These are phyloP conservation scores for Pseudogymnoascus sp. DNA, from an alignment of 2,329 filamentous ascomycete genomes.

Conservation along the genomic window DNA sequence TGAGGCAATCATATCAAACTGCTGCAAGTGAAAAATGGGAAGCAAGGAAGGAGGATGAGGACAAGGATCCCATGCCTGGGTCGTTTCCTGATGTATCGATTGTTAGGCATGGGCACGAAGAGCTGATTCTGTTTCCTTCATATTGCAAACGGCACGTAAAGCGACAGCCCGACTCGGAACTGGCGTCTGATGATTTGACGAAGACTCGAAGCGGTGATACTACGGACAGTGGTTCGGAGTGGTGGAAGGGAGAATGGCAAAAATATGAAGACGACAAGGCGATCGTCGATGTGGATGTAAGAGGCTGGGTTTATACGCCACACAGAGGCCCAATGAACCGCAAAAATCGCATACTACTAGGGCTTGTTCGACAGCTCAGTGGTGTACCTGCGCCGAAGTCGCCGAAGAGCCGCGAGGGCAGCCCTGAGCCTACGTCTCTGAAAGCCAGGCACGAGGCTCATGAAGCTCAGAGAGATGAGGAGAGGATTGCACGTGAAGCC, in stretches of 20 bases:
- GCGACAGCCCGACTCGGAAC: slow-evolving; percentile 22
- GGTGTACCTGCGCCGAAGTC: slow-evolving; percentile 64
- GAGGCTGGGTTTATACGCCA: slow-evolving; percentile 90
- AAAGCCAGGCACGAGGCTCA: slow-evolving; percentile 32
- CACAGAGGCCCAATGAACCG: slow-evolving; percentile 76
- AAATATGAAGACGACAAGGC: slow-evolving; percentile 73
- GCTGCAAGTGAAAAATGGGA: slow-evolving; percentile 40
- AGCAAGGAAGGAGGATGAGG: slow-evolving; percentile 36
- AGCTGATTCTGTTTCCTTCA: slow-evolving; percentile 92
- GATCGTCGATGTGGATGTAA: slow-evolving; percentile 85
- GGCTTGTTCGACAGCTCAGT: slow-evolving; percentile 77
- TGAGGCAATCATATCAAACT: slow-evolving; percentile 58
- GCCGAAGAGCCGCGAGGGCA: slow-evolving; percentile 22
- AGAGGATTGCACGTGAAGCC: slow-evolving; percentile 65
- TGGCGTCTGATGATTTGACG: slow-evolving; percentile 24
- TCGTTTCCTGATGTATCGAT: slow-evolving; percentile 82
- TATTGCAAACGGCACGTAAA: slow-evolving; percentile 57
- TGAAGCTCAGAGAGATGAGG: slow-evolving; percentile 46
- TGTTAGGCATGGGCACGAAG: slow-evolving; percentile 69
- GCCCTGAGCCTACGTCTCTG: slow-evolving; percentile 22
- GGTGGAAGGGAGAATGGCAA: slow-evolving; percentile 73
- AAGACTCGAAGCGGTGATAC: slow-evolving; percentile 28
- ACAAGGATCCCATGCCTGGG: slow-evolving; percentile 52
- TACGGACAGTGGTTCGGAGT: slow-evolving; percentile 55
- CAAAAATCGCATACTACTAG: slow-evolving; percentile 78